Conservation (phyloP, 768 basidiomycete species). For the Pleurotus tuber-regium region DNA sequence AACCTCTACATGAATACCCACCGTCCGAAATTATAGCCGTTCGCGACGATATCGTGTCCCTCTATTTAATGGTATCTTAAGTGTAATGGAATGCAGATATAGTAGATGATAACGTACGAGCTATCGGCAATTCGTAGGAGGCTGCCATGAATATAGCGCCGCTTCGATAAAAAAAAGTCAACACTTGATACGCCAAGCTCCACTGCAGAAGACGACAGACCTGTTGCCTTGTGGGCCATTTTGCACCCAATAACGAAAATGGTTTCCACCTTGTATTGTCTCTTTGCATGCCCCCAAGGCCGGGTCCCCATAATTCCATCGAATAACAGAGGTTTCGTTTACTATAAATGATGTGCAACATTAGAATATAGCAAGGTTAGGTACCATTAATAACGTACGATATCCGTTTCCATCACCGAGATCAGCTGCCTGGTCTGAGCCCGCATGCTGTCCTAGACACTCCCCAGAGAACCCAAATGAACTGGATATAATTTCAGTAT, state of each 20-base stretch:
- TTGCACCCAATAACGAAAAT: constrained; percentile 88
- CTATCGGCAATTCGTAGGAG: constrained; percentile 70
- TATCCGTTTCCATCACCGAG: constrained; percentile 82
- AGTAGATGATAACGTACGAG: constrained; percentile 35
- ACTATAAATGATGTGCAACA: too few species aligned
- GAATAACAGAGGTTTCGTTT: constrained; percentile 81
- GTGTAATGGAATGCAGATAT: too few species aligned
- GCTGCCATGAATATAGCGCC: constrained; percentile 74
- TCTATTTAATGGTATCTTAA: constrained; percentile 37
- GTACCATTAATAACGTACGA: too few species aligned
- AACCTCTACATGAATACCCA: too few species aligned
- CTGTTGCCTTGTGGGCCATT: constrained; percentile 61
- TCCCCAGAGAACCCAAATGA: constrained; percentile 73
- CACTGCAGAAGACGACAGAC: constrained; percentile 30
- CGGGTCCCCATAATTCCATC: constrained; percentile 82
- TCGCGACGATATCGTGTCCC: constrained; percentile 66
- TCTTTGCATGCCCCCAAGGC: constrained; percentile 84
- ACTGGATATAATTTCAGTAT: constrained; percentile 31
- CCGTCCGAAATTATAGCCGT: constrained; percentile 40
- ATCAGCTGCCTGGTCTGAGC: constrained; percentile 65
- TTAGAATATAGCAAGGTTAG: too few species aligned
- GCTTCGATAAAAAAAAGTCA: constrained; percentile 29
- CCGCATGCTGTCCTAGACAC: constrained; percentile 81
- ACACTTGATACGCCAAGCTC: background rate
- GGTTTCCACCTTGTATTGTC: constrained; percentile 82